Evolutionary conservation across 202 grass and related monocot genomes (phyloP).

Genomic region (Saccharum hybrid): DNA sequence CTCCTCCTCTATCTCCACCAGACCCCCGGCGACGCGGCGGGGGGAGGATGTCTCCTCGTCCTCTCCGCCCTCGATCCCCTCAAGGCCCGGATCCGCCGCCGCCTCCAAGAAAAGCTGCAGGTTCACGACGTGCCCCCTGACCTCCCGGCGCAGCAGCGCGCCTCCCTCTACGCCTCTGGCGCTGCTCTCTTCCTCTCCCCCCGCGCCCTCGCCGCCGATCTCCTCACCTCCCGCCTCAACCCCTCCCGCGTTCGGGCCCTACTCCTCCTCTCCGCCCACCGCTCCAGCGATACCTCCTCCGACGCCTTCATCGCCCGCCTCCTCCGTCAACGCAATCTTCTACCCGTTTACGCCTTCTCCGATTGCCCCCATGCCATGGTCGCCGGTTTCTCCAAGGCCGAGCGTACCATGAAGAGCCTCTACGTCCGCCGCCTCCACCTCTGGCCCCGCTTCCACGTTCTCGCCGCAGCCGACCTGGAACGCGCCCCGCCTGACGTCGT

Average conservation of each 20-base stretch:
- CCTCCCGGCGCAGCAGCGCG: constrained; percentile 70
- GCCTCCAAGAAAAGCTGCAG: constrained; percentile 41
- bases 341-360: constrained; percentile 75
- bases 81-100: constrained; percentile 53
- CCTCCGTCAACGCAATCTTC: constrained; percentile 60
- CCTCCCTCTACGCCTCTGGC: constrained; percentile 72
- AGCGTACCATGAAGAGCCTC: constrained; percentile 90
- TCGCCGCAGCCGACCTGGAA: constrained; percentile 79
- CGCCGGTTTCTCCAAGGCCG: constrained; percentile 89
- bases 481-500: constrained; percentile 76
- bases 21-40: constrained; percentile 39
- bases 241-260: constrained; percentile 64
- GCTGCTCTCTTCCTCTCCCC: constrained; percentile 76
- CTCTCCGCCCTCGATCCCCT: constrained; percentile 74
- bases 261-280: constrained; percentile 69
- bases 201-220: constrained; percentile 79
- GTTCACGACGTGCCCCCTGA: constrained; percentile 63
- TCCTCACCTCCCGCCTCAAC: constrained; percentile 77
- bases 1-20: constrained; percentile 70
- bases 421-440: constrained; percentile 86
- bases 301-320: constrained; percentile 83
- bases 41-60: constrained; percentile 67
- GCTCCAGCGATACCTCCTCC: constrained; percentile 77
- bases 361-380: constrained; percentile 88
- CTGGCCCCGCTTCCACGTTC: constrained; percentile 97